Percentiles rank a stretch among this genome's conserved stretches.
Evolutionary conservation across 2,329 filamentous ascomycete genomes (phyloP).

Genomic region (Lasiodiplodia sp.): DNA sequence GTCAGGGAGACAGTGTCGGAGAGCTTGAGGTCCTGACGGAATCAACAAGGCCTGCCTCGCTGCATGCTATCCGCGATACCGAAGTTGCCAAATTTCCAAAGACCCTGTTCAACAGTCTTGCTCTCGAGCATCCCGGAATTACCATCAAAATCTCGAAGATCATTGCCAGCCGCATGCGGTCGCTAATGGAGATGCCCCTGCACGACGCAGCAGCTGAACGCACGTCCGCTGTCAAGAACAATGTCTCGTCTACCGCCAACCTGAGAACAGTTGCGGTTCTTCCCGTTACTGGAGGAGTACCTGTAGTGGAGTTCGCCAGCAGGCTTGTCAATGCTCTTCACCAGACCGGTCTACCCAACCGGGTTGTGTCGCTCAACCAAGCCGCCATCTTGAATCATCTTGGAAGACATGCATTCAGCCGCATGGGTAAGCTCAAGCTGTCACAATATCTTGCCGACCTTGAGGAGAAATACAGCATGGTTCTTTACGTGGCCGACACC

Average conservation of each 20-base stretch:
- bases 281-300: constrained; percentile 88
- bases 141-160: constrained; percentile 99
- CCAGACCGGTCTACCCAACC: constrained; percentile 88
- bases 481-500: constrained; percentile 95
- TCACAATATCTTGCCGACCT: constrained; percentile 96
- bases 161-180: constrained; percentile 92
- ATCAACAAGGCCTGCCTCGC: constrained; percentile 83
- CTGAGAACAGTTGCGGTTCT: constrained; percentile 90
- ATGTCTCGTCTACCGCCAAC: constrained; percentile 86
- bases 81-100: constrained; percentile 96
- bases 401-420: constrained; percentile 93
- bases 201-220: constrained; percentile 70
- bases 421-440: constrained; percentile 95
- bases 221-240: constrained; percentile 63
- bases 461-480: constrained; percentile 95
- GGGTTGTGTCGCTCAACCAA: constrained; percentile 91
- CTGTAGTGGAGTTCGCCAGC: constrained; percentile 93
- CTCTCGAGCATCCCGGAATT: constrained; percentile 95
- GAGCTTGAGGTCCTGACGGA: constrained; percentile 98
- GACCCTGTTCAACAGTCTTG: constrained; percentile 95
- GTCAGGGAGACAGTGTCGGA: constrained; percentile 96
- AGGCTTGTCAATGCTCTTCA: constrained; percentile 84
- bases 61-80: constrained; percentile 96
- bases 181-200: constrained; percentile 82
- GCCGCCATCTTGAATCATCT: constrained; percentile 93